phyloP scores from a whole-genome alignment of 176 grass and related monocot species.

The Carex kokanica region DNA sequence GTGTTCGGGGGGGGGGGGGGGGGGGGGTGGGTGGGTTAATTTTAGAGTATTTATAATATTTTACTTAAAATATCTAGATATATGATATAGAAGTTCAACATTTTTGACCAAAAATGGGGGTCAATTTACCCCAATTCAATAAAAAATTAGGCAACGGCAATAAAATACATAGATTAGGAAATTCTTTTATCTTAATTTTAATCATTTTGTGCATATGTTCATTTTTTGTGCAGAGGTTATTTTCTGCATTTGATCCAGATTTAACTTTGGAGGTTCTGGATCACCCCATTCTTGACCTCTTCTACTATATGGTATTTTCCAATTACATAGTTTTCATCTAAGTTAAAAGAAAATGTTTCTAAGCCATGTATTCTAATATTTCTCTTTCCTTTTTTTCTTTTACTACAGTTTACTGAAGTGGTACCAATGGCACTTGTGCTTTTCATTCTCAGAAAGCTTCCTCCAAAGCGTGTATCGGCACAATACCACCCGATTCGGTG shows the following conservation, averaged over 20 bases:
- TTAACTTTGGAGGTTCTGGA: conserved; percentile 73
- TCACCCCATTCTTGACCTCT: conserved; percentile 82
- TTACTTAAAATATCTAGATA: no score
- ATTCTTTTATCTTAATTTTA: background rate
- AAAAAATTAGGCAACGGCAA: background rate
- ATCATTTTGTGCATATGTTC: conserved; percentile 6
- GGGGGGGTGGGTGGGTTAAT: no score
- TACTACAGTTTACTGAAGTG: conserved; percentile 69
- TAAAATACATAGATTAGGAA: background rate
- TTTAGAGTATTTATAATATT: no score
- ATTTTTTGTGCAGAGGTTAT: conserved; percentile 40
- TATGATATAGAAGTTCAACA: no score
- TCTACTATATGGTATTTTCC: conserved; percentile 72
- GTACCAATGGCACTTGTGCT: conserved; percentile 78
- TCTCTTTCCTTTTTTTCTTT: background rate
- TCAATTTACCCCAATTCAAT: background rate
- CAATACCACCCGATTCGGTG: conserved; percentile 64
- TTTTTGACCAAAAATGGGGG: no score
- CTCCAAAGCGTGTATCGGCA: conserved; percentile 60
- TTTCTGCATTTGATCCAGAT: conserved; percentile 70
- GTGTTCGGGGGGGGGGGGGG: no score
- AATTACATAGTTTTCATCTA: conserved; percentile 12
- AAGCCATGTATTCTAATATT: conserved; percentile 15
- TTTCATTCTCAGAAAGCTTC: conserved; percentile 82
- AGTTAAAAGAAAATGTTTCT: background rate